These are phyloP conservation scores for Afroboletus lepidellus DNA, from an alignment of 1,284 basidiomycete genomes.

Conservation along the genomic window DNA sequence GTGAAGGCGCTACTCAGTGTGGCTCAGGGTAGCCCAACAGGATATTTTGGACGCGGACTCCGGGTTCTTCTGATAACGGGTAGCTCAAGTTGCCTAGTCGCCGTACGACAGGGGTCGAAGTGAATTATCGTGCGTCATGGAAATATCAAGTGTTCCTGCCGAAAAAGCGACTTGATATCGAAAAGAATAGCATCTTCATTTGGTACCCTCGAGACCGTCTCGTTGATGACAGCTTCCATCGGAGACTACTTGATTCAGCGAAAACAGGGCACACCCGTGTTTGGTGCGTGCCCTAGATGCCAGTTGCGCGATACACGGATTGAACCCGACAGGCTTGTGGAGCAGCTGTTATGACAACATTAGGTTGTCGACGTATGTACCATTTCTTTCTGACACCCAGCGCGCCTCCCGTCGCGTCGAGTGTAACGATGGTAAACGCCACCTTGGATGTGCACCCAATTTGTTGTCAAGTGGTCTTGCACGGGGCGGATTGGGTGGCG, in stretches of 20 bases:
- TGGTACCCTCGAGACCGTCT: background rate
- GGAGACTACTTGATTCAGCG: conserved; percentile 1
- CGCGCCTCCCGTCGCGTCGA: too few relatives aligned
- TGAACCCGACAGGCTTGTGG: background rate
- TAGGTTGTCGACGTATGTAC: too few relatives aligned
- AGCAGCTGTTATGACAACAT: too few relatives aligned
- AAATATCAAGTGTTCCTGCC: background rate
- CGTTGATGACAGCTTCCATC: background rate
- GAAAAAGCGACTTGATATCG: background rate
- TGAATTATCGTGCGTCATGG: background rate
- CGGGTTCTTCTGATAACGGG: conserved; percentile 5
- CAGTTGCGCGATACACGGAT: background rate
- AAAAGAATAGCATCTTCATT: conserved; percentile 1
- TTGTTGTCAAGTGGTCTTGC: background rate
- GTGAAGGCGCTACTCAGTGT: background rate
- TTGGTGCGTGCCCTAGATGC: background rate
- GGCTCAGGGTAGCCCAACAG: background rate
- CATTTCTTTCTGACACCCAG: too few relatives aligned
- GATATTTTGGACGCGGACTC: background rate
- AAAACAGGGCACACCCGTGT: background rate
- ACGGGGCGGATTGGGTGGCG: conserved; percentile 14
- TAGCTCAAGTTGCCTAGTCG: background rate
- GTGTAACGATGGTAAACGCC: conserved; percentile 8
- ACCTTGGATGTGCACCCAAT: conserved; percentile 3
- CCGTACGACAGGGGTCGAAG: conserved; percentile 2